phyloP scores from a whole-genome alignment of 2,329 filamentous ascomycete genomes.

The Albophoma yamanashiensis region DNA sequence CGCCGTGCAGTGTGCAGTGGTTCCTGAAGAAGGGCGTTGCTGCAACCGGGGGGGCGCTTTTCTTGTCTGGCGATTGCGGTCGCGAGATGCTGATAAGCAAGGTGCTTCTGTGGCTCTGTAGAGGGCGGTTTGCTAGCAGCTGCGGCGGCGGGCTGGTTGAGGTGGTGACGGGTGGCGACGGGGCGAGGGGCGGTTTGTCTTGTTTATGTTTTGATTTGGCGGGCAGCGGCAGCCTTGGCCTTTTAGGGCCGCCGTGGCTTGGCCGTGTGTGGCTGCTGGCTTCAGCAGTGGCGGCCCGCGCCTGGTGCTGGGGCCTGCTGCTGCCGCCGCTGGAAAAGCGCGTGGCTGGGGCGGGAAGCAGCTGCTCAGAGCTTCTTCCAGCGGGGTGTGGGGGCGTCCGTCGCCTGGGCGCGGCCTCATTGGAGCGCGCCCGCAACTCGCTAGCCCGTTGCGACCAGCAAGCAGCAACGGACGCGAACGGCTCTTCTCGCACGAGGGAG shows the following conservation, averaged over 20 bases:
- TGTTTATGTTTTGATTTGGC: constrained; percentile 8
- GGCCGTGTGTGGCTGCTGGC: not conserved
- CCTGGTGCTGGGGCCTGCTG: not conserved
- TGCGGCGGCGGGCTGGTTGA: not conserved
- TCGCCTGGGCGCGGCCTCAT: not conserved
- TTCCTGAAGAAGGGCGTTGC: not conserved
- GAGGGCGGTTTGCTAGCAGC: not conserved
- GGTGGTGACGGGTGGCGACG: constrained; percentile 2
- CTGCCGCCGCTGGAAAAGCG: not conserved
- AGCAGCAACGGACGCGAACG: not conserved
- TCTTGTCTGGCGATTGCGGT: not conserved
- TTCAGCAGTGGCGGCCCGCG: not conserved
- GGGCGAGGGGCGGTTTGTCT: not conserved
- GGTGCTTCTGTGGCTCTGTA: not conserved
- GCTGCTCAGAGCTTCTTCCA: not conserved
- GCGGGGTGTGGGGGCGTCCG: too few species aligned
- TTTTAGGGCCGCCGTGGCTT: not conserved
- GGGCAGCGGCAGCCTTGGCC: not conserved
- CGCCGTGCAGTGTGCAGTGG: not conserved
- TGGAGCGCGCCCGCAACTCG: too few species aligned
- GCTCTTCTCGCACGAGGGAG: too few species aligned
- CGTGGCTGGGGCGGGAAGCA: not conserved
- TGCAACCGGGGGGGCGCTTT: not conserved
- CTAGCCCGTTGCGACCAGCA: not conserved
- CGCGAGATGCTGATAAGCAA: not conserved